Evolutionary conservation across 495 filamentous ascomycete species (phyloP).

Genomic region (Astrothelium subdiscretum): DNA sequence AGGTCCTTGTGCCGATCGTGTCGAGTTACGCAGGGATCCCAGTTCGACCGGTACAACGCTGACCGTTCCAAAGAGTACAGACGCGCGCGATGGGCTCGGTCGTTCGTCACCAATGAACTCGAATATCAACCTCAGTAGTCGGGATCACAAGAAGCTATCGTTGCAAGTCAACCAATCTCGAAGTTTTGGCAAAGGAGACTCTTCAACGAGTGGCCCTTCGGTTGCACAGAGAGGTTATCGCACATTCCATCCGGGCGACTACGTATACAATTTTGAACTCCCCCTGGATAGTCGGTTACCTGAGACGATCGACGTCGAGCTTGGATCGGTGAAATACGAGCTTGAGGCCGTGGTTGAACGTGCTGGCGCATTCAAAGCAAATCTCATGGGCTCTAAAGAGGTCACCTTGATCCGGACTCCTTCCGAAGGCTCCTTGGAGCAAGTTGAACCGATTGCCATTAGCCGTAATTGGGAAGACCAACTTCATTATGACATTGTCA

Average conservation of each 20-base stretch:
- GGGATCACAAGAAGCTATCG: constrained; percentile 56
- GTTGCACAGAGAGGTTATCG: constrained; percentile 81
- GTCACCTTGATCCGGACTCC: constrained; percentile 80
- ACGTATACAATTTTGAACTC: constrained; percentile 90
- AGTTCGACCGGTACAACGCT: neutral
- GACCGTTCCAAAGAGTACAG: neutral
- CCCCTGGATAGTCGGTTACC: constrained; percentile 86
- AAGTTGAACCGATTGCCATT: constrained; percentile 93
- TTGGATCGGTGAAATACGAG: constrained; percentile 81
- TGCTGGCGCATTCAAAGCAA: constrained; percentile 83
- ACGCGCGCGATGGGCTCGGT: constrained; percentile 15
- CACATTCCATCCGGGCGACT: constrained; percentile 79
- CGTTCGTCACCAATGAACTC: constrained; percentile 40
- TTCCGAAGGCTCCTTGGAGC: constrained; percentile 82
- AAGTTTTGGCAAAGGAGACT: constrained; percentile 77
- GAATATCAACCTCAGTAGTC: constrained; percentile 31
- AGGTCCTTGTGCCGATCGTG: constrained; percentile 55
- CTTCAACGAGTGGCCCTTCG: constrained; percentile 41
- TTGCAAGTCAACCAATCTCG: constrained; percentile 69
- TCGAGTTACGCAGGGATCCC: constrained; percentile 34
- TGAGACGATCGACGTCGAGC: constrained; percentile 82
- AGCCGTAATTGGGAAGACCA: constrained; percentile 97
- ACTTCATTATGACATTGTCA: constrained; percentile 95
- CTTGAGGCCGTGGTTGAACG: constrained; percentile 81
- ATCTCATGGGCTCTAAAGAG: constrained; percentile 74